These are phyloP conservation scores for Theobroma grandiflorum DNA, from an alignment of 441 rosid genomes.

Conservation along the genomic window DNA sequence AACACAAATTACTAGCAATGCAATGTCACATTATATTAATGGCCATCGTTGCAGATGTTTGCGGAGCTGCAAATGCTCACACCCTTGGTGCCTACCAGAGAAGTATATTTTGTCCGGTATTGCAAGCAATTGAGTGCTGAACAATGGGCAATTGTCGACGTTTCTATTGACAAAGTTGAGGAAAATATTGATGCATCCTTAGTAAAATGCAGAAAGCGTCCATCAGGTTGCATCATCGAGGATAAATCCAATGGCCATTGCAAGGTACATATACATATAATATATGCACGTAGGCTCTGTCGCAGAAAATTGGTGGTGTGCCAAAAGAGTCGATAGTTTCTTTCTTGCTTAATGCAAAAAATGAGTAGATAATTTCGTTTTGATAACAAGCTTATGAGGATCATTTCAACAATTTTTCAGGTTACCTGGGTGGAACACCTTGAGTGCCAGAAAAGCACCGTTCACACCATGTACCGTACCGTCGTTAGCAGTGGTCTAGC, in stretches of 20 bases:
- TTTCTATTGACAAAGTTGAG: conserved; percentile 81
- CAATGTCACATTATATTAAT: not conserved
- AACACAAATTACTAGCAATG: not conserved
- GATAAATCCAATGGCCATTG: conserved; percentile 94
- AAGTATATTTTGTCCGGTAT: conserved; percentile 84
- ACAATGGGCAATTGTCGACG: conserved; percentile 94
- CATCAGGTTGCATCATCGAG: conserved; percentile 95
- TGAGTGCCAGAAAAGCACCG: conserved; percentile 77
- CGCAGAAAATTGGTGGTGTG: not conserved
- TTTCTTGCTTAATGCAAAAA: not conserved
- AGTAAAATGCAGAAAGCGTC: conserved; percentile 85
- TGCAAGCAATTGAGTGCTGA: conserved; percentile 84
- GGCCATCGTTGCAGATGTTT: conserved; percentile 74
- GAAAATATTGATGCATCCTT: conserved; percentile 86
- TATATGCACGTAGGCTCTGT: not conserved
- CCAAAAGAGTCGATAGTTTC: not conserved
- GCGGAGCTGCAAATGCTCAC: conserved; percentile 95
- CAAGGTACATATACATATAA: conserved; percentile 49
- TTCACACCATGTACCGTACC: conserved; percentile 78
- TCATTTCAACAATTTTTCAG: conserved; percentile 37
- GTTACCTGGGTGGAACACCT: conserved; percentile 95
- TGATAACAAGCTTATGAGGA: not conserved
- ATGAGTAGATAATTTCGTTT: not conserved
- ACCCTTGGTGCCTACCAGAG: conserved; percentile 90
- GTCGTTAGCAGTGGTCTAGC: conserved; percentile 83